phyloP scores from a whole-genome alignment of 768 basidiomycete genomes.

The Phylloporus rhodoxanthus region DNA sequence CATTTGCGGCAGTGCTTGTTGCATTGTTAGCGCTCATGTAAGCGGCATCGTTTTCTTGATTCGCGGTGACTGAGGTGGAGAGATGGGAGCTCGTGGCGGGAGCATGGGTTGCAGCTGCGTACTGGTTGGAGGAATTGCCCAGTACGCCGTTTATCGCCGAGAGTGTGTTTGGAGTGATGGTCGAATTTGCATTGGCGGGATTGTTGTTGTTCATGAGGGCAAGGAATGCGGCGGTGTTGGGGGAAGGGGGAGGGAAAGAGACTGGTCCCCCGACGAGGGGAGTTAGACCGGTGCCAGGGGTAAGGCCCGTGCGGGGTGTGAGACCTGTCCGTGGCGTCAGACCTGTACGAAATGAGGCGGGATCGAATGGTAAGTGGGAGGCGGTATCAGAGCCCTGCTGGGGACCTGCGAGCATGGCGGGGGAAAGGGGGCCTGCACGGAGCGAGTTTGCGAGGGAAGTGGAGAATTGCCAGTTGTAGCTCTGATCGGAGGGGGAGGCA shows the following conservation, averaged over 20 bases:
- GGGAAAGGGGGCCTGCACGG: constrained; percentile 88
- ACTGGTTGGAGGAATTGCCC: constrained; percentile 32
- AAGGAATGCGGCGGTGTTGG: constrained; percentile 88
- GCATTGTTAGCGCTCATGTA: constrained; percentile 49
- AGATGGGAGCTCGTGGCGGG: constrained; percentile 32
- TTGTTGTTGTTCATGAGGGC: constrained; percentile 74
- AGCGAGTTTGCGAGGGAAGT: constrained; percentile 68
- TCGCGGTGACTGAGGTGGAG: constrained; percentile 32
- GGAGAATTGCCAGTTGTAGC: constrained; percentile 58
- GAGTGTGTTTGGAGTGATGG: constrained; percentile 58
- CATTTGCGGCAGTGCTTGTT: constrained; percentile 75
- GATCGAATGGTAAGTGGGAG: constrained; percentile 53
- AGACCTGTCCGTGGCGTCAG: constrained; percentile 84
- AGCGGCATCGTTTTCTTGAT: constrained; percentile 28
- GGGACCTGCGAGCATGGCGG: constrained; percentile 93
- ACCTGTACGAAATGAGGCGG: constrained; percentile 71
- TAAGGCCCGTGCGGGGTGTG: constrained; percentile 79
- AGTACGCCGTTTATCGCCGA: constrained; percentile 71
- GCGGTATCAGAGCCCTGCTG: constrained; percentile 43
- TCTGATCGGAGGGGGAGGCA: constrained; percentile 48
- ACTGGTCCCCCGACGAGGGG: constrained; percentile 71
- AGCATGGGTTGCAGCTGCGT: constrained; percentile 27
- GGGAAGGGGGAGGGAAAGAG: constrained; percentile 77
- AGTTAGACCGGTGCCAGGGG: constrained; percentile 70
- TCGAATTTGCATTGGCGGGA: constrained; percentile 33